phyloP scores from a whole-genome alignment of 441 rosid genomes.

The Capsella rubella region DNA sequence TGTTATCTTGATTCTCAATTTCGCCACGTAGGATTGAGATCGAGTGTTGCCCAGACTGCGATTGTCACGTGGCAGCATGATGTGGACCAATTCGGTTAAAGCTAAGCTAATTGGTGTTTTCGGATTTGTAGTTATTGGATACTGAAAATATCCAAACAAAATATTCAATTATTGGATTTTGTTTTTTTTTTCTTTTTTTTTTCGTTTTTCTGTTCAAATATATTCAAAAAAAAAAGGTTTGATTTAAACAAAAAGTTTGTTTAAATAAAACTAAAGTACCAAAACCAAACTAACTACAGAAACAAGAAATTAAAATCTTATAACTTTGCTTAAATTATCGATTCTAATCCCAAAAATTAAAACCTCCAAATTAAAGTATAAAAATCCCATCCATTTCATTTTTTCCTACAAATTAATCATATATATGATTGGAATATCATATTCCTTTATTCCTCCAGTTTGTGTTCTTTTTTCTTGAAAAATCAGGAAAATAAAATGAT shows the following conservation, averaged over 20 bases:
- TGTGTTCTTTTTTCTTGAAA: neutral
- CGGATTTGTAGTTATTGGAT: neutral
- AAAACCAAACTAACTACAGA: neutral
- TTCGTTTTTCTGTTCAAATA: no score
- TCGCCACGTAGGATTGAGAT: slow-evolving; percentile 56
- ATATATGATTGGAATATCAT: neutral
- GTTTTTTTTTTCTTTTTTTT: no score
- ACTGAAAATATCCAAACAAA: no score
- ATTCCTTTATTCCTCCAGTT: neutral
- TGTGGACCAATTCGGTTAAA: neutral
- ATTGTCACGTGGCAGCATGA: slow-evolving; percentile 5
- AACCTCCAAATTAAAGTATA: no score
- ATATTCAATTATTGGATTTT: neutral
- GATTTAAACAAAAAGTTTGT: neutral
- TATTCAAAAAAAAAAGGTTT: no score
- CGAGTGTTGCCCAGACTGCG: neutral
- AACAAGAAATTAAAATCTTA: no score
- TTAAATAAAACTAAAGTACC: neutral
- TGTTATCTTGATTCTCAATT: slow-evolving; percentile 23
- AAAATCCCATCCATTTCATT: neutral
- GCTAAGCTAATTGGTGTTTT: no score
- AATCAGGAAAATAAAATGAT: neutral
- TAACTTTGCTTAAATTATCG: neutral
- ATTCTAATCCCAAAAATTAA: no score
- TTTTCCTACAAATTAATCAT: neutral